Evolutionary conservation across 2,329 filamentous ascomycete species (phyloP).

Genomic region (Sporothrix mexicana): DNA sequence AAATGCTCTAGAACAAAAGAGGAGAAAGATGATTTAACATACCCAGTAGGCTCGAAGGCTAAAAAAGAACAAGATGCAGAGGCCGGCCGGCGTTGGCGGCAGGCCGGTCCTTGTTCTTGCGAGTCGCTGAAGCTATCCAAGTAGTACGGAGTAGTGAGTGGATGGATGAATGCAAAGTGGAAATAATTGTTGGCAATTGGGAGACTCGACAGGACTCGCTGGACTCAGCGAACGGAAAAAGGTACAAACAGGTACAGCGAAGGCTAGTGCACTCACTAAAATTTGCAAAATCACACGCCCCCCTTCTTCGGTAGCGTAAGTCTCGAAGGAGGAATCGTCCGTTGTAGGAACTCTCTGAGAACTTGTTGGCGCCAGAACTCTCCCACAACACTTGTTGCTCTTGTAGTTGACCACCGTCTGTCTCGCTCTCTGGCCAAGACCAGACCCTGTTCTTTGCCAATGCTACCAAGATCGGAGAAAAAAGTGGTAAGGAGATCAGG

Average conservation of each 20-base stretch:
- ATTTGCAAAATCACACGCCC: neutral
- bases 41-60: neutral
- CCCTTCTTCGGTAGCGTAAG: neutral
- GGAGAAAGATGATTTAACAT: neutral
- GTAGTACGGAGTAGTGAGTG: no score
- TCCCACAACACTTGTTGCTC: neutral
- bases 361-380: neutral
- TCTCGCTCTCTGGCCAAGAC: neutral
- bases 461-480: slow-evolving; percentile 2
- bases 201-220: no score
- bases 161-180: neutral
- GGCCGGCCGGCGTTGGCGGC: no score
- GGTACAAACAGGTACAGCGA: slow-evolving; percentile 19
- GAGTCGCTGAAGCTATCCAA: neutral
- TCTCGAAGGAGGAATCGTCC: neutral
- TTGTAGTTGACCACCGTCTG: neutral
- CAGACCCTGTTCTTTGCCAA: neutral
- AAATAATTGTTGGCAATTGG: neutral
- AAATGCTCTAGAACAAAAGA: neutral
- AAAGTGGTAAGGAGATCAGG: neutral
- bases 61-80: neutral
- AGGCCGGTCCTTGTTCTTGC: neutral
- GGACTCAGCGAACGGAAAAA: no score
- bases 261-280: neutral
- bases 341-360: neutral